Base-by-base conservation (phyloP, 2,329 filamentous ascomycete species). In the Trichoderma atroviride region DNA sequence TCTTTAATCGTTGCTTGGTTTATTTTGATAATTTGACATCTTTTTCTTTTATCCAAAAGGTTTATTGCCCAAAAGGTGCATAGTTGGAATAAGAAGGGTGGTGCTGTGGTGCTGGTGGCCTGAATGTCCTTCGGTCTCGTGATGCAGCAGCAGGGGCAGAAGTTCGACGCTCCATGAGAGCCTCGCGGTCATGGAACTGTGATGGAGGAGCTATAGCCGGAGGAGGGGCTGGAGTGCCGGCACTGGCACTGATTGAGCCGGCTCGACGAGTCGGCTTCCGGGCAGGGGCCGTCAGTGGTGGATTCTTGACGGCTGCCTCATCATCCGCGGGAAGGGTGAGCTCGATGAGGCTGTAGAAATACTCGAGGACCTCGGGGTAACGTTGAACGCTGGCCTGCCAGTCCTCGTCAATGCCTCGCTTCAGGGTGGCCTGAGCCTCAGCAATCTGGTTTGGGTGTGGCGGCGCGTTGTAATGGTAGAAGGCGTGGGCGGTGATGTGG, bases 311-410 rank as follows among this genome's bases (percentile, higher is more conserved):
- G 19, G 81, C 80, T 2, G 84, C 79, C 52, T 90, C 88, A 66
- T 88, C 83, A 69, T 93, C 89, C 52, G 81, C 80, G 0, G 92
- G 91, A 5, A 92, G 79, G 27, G 83, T 86, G 70, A 93, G 78
- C 67, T 89, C 87, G 43, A 94, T 89, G 47, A 94, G 82, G 70
- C 87, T 84, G 79, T 91, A 94, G 77, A 91, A 94, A 79, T 94
- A 93, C 79, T 93, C 90, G 67, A 95, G 83, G n/a, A 94, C 89
- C 76, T 94, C 91, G 5, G 92, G 92, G 74, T 94, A 95, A 67
- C 89, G 86, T 74, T 92, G 87, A 50, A 94, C 91, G 59, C 89
- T 91, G 35, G 87, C 84, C 74, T 90, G 87, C 92, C 92, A 95
- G 80, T 94, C 92, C 71, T 92, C 89, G 74, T 94, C 91, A 74